Base-by-base conservation (phyloP, 768 basidiomycete species). In the Lactifluus subvellereus region DNA sequence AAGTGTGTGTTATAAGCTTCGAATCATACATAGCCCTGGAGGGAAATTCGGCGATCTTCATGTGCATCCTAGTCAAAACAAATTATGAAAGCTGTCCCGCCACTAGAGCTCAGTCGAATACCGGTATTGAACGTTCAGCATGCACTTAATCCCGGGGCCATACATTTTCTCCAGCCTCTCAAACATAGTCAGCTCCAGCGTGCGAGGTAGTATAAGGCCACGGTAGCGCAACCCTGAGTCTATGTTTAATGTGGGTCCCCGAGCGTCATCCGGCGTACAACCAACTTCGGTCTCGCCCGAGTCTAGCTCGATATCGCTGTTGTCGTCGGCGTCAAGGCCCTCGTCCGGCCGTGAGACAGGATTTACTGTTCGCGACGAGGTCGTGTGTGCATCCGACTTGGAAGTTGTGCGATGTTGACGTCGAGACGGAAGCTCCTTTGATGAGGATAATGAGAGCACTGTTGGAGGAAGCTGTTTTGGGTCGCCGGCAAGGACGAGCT, bases 391-490 rank as follows among this genome's bases (percentile, higher is more conserved):
- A 40, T 42, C 43, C 13, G 27, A 37, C 13, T 51, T 47, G 1
- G 27, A 40, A n/a, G 27, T 14, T n/a, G 50, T 37, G 49, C 4
- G 13, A n/a, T 32, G n/a, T 49, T 43, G 35, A 49, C 22, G 20
- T 32, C 3, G 43, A 40, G 57, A 42, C 6, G 45, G 30, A 16
- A 18, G 18, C n/a, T 54, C 56, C 40, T 73, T 74, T 60, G 76
- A 73, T 33, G 76, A 75, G 62, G 84, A 76, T 8, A 83, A 69
- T 5, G 92, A 91, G 33, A 96, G 77, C 52, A 98, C 84, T 0
- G 96, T 99, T 0, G 96, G 96, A 0, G 94, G 94, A 4, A 99
- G 80, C 77, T 98, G 96, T 80, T 93, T 88, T 2, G 94, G 95
- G 74, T 98, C 96, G 0, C 96, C 96, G 1, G 95, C 95, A 30